Percentiles rank a stretch among this genome's conserved stretches.
Conservation (phyloP, 495 filamentous ascomycete genomes). For the Oidiodendron maius region DNA sequence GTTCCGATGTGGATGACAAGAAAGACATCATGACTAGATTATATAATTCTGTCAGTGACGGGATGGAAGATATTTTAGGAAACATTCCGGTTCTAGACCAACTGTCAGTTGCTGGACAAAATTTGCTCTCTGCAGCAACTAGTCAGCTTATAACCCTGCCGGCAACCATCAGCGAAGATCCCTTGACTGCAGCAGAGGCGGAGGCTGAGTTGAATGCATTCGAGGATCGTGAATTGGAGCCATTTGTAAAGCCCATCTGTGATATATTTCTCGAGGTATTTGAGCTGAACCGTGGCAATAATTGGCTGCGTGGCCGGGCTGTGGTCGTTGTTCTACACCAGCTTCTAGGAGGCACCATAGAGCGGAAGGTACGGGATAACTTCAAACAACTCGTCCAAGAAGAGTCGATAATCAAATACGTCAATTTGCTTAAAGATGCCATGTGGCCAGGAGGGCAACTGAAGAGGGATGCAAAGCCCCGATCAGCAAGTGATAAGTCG, state of each 20-base stretch:
- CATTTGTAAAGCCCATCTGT: conserved; percentile 97
- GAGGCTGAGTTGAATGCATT: conserved; percentile 94
- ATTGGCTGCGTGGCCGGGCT: conserved; percentile 88
- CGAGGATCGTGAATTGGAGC: conserved; percentile 81
- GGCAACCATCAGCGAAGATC: conserved; percentile 45
- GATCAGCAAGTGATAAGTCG: conserved; percentile 61
- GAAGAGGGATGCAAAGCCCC: conserved; percentile 41
- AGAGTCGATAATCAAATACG: conserved; percentile 69
- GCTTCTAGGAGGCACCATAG: conserved; percentile 85
- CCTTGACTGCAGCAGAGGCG: conserved; percentile 74
- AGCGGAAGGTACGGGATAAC: conserved; percentile 85
- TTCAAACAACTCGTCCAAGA: conserved; percentile 65
- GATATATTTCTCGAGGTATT: conserved; percentile 97
- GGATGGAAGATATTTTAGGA: conserved; percentile 95
- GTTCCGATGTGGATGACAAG: conserved; percentile 49
- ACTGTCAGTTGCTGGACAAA: conserved; percentile 86
- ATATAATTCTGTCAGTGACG: conserved; percentile 93
- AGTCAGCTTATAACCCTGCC: conserved; percentile 60
- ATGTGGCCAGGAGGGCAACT: conserved; percentile 72
- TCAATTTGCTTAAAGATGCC: conserved; percentile 59
- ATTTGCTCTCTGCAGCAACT: conserved; percentile 82
- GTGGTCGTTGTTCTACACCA: conserved; percentile 89
- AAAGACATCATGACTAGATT: conserved; percentile 91
- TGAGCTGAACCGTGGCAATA: conserved; percentile 88
- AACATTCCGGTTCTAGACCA: conserved; percentile 96